Base-by-base conservation (phyloP, 371 early-diverging fungal genomes). In the Haplosporangium sp. region DNA sequence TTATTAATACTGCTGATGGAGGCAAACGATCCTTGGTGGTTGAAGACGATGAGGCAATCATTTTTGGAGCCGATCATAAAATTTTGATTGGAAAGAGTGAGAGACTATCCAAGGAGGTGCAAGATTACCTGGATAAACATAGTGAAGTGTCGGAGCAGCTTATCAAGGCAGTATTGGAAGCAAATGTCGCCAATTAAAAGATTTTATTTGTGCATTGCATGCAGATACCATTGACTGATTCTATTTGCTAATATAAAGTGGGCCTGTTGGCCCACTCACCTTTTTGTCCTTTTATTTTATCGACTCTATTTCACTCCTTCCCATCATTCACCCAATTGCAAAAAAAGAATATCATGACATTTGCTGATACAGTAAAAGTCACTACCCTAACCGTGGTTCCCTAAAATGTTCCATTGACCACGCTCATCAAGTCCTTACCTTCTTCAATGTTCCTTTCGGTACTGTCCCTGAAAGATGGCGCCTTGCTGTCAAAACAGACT, bases 401-500 rank as follows among this genome's bases (percentile, higher is more conserved):
- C 35, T 76, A 11, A 67, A 55, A 3, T 71, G 72, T 37, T 2
- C 27, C 2, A 19, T 67, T 10, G 72, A 76, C 37, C 35, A 55
- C 1, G 17, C 27, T 9, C 63, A 48, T 3, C 63, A 58, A 4
- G 15, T 76, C 15, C 72, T 67, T 8, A 42, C 57, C 27, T 76
- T 76, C 19, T 42, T 50, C 35, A 71, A 71, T 55, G 57, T 76
- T 1, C 77, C 77, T 11, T 76, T 55, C 34, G 77, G 64, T 1
- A 62, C 47, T n/a, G 71, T 71, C 3, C 71, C 65, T 37, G 52
- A 42, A 42, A 42, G 42, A 7, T 42, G 42, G 10, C 42, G 10
- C 62, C 27, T 1, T 27, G 27, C 27, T 27, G 27, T 27, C 27
- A 27, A 27, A 27, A 27, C 27, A 27, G 27, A 27, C 27, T 27